Conservation (phyloP, 2,329 filamentous ascomycete species). For the Alternaria sp. region DNA sequence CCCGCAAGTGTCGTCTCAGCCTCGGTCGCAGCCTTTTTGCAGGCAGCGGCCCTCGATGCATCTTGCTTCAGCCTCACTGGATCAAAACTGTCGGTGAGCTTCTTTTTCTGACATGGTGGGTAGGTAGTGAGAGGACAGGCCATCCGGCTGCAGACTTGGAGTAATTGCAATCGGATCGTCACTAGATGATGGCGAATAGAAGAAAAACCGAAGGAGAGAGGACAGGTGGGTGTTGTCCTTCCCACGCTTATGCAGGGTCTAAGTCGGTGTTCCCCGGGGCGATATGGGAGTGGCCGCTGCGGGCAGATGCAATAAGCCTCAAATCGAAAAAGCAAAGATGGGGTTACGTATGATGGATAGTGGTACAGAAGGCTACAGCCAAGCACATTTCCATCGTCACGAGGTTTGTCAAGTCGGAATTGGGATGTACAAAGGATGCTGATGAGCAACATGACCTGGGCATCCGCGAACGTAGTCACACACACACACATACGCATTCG, state of each 20-base stretch:
- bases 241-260: constrained; percentile 26
- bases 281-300: background rate
- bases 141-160: background rate
- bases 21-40: background rate
- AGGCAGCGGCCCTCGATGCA: background rate
- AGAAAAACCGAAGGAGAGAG: too few relatives aligned
- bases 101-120: too few relatives aligned
- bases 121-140: background rate
- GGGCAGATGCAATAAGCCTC: background rate
- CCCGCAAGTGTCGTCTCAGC: background rate
- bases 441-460: background rate
- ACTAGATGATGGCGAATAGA: too few relatives aligned
- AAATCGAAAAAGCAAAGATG: background rate
- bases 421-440: background rate
- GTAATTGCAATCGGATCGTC: too few relatives aligned
- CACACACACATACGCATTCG: background rate
- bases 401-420: background rate
- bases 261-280: background rate
- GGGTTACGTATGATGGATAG: background rate
- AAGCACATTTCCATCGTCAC: background rate
- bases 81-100: background rate
- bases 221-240: background rate
- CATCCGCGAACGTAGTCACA: background rate
- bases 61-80: background rate
- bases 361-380: background rate